Conservation (phyloP, 768 basidiomycete species). For the Pulveroboletus sp. region DNA sequence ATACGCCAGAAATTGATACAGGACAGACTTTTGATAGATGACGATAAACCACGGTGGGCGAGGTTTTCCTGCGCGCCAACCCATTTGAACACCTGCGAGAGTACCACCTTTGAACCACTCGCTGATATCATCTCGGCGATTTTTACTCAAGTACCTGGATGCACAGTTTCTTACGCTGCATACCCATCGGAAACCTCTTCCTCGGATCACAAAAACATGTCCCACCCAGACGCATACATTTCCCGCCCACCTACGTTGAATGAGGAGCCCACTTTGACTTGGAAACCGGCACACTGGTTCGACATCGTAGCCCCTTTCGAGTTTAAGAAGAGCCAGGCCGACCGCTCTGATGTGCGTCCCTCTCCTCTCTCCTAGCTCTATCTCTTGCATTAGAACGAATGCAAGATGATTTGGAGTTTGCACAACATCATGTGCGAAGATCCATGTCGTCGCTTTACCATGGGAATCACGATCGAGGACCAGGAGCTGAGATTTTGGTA, state of each 20-base stretch:
- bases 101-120: not conserved
- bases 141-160: not conserved
- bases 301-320: conserved; percentile 9
- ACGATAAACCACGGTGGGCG: not conserved
- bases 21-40: not conserved
- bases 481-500: conserved; percentile 28
- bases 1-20: not conserved
- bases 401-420: conserved; percentile 27
- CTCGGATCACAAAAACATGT: not conserved
- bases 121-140: not conserved
- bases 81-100: not conserved
- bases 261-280: accelerated
- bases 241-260: no score
- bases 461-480: conserved; percentile 30
- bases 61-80: not conserved
- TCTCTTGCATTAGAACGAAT: conserved; percentile 6
- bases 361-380: not conserved
- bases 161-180: not conserved
- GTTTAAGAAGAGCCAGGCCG: conserved; percentile 1
- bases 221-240: conserved; percentile 5
- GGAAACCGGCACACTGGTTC: not conserved
- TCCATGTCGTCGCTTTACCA: conserved; percentile 20
- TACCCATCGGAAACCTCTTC: not conserved
- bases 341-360: conserved; percentile 5
- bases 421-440: conserved; percentile 30